Evolutionary conservation across 306 rosid genomes (phyloP).

Genomic region (Cucumis hystrix): DNA sequence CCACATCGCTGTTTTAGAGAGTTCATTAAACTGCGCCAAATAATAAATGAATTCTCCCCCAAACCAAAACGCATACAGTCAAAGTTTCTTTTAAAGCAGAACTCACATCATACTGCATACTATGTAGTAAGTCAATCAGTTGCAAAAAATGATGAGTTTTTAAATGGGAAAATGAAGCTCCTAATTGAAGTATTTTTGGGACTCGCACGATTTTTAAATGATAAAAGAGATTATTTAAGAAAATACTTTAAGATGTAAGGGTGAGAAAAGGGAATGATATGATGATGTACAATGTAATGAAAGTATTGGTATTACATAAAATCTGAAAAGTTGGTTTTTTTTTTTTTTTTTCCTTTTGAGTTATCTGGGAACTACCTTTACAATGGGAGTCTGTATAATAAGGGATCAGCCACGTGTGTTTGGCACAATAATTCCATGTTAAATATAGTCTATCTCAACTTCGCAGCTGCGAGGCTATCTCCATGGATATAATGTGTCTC

Average conservation of each 20-base stretch:
- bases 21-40: background rate
- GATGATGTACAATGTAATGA: slow-evolving; percentile 7
- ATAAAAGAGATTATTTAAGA: background rate
- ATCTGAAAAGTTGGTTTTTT: background rate
- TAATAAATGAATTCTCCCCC: background rate
- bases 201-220: background rate
- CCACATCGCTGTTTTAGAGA: background rate
- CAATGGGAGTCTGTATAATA: slow-evolving; percentile 6
- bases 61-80: background rate
- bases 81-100: background rate
- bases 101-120: background rate
- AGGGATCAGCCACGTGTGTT: slow-evolving; percentile 7
- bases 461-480: slow-evolving; percentile 5
- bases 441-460: slow-evolving; percentile 8
- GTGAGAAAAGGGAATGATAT: background rate
- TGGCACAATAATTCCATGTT: slow-evolving; percentile 7
- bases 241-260: background rate
- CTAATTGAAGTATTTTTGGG: background rate
- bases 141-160: background rate
- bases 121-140: background rate
- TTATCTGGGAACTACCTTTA: slow-evolving; percentile 12
- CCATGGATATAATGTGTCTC: slow-evolving; percentile 1
- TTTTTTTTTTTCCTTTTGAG: background rate
- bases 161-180: background rate
- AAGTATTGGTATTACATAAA: slow-evolving; percentile 6